Evolutionary conservation across 1,284 basidiomycete species (phyloP).

Genomic region (Fistulinella cinereoalba): DNA sequence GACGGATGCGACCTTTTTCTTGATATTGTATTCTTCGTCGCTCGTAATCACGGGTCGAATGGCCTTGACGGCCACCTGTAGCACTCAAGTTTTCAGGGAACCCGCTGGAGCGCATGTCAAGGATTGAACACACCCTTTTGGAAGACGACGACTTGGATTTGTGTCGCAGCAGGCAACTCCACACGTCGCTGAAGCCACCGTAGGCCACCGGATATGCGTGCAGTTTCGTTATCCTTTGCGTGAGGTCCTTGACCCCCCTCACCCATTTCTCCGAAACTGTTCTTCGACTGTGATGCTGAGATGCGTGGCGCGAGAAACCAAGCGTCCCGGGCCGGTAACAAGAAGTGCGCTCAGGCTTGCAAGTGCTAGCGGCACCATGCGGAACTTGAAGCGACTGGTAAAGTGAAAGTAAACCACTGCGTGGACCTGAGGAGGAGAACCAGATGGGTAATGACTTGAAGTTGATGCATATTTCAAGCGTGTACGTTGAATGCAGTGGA

Average conservation of each 20-base stretch:
- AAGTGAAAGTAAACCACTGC: too few species aligned
- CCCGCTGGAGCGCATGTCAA: background rate
- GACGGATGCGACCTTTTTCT: slow-evolving; percentile 25
- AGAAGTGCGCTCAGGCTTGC: too few species aligned
- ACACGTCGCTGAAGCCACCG: slow-evolving; percentile 29
- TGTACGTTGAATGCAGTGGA: too few species aligned
- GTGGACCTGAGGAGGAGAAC: too few species aligned
- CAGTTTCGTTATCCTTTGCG: slow-evolving; percentile 10
- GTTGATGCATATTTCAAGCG: too few species aligned
- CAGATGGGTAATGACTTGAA: too few species aligned
- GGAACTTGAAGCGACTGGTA: too few species aligned
- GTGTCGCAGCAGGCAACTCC: slow-evolving; percentile 15
- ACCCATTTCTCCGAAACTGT: background rate
- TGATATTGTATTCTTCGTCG: slow-evolving; percentile 33
- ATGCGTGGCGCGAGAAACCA: background rate
- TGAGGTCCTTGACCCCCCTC: slow-evolving; percentile 12
- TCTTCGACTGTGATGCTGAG: background rate
- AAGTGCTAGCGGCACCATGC: too few species aligned
- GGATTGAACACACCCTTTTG: slow-evolving; percentile 10
- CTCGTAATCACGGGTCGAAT: slow-evolving; percentile 34
- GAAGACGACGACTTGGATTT: background rate
- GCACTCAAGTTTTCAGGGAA: background rate
- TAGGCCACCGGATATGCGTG: slow-evolving; percentile 18
- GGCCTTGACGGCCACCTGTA: slow-evolving; percentile 44
- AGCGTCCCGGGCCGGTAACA: too few species aligned